Conservation (phyloP, 139 green algal genomes). For the Desmodesmus armatus region DNA sequence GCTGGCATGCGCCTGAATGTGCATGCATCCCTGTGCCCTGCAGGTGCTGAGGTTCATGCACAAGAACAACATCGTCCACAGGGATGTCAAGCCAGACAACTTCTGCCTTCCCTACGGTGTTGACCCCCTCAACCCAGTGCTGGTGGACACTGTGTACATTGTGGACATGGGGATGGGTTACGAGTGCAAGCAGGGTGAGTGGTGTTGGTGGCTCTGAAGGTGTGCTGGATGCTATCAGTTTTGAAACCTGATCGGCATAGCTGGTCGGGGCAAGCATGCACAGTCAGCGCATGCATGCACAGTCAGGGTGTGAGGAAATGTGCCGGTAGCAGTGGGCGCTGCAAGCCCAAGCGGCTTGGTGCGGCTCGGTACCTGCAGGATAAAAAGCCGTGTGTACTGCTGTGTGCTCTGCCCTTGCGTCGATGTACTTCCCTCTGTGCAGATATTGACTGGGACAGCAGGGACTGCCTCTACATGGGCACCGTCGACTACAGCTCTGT, state of each 20-base stretch:
- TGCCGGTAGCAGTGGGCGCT: too few relatives aligned
- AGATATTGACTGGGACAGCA: slow-evolving; percentile 6
- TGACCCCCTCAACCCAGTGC: not conserved
- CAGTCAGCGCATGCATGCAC: too few relatives aligned
- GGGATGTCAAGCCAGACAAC: slow-evolving; percentile 42
- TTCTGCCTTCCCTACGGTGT: slow-evolving; percentile 31
- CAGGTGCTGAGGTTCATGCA: slow-evolving; percentile 17
- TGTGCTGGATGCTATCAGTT: not conserved
- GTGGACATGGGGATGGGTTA: slow-evolving; percentile 44
- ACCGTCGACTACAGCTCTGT: slow-evolving; percentile 37
- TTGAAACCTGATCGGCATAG: too few relatives aligned
- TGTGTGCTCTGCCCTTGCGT: too few relatives aligned
- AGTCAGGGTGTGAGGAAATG: too few relatives aligned
- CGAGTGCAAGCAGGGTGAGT: too few relatives aligned
- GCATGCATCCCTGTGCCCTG: not conserved
- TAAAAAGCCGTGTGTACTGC: not conserved
- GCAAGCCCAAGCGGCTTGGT: not conserved
- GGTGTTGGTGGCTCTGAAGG: too few relatives aligned
- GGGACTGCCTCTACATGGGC: slow-evolving; percentile 16
- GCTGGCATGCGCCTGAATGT: not conserved
- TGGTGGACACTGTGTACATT: slow-evolving; percentile 2
- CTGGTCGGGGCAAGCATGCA: not conserved
- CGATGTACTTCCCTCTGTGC: not conserved
- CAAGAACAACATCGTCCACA: not conserved
- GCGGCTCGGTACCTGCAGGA: not conserved